phyloP scores from a whole-genome alignment of 306 rosid species.

The Acacia acuminata region DNA sequence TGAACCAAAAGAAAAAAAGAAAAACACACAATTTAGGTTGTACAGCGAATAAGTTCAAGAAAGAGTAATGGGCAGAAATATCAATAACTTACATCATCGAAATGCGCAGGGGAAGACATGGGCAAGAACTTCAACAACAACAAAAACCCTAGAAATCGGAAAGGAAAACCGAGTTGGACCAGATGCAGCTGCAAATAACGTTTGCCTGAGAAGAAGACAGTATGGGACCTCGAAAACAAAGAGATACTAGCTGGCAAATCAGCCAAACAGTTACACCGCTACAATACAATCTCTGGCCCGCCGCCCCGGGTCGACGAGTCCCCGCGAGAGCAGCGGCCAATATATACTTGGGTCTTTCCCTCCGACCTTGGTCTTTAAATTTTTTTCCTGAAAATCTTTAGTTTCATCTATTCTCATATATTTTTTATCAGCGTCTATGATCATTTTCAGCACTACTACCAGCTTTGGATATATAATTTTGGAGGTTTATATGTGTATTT shows the following conservation, averaged over 20 bases:
- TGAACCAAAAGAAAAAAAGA: background rate
- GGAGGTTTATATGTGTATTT: too few relatives aligned
- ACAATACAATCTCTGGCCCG: background rate
- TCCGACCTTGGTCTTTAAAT: too few relatives aligned
- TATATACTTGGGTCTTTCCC: background rate
- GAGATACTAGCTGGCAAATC: background rate
- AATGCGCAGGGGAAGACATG: slow-evolving; percentile 51
- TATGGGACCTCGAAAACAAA: background rate
- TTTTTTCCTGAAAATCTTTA: too few relatives aligned
- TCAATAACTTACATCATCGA: slow-evolving; percentile 38
- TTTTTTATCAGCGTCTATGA: too few relatives aligned
- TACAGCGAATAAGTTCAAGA: background rate
- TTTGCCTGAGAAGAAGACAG: background rate
- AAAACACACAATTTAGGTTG: background rate
- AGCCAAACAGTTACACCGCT: background rate
- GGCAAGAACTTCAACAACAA: background rate
- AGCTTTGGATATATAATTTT: too few relatives aligned
- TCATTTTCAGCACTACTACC: too few relatives aligned
- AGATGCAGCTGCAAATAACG: background rate
- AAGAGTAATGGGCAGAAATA: background rate
- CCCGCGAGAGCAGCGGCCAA: background rate
- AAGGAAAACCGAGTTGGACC: background rate
- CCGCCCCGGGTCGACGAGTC: background rate
- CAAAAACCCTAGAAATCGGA: slow-evolving; percentile 23
- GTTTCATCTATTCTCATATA: too few relatives aligned